Conservation (phyloP, 2,329 filamentous ascomycete genomes). For the Didymella pomorum region DNA sequence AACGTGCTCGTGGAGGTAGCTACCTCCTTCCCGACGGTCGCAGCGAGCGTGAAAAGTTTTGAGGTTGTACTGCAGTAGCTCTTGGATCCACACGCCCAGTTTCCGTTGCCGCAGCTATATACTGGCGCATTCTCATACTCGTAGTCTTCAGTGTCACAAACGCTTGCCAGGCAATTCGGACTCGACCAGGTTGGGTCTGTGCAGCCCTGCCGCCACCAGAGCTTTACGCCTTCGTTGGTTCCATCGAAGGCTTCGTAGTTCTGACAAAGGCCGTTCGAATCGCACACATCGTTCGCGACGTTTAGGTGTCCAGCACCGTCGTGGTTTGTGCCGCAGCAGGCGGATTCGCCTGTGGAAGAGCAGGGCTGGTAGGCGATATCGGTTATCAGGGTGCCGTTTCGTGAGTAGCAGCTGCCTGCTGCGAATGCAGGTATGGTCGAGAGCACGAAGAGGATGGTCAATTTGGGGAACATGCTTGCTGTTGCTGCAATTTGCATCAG, state of each 20-base stretch:
- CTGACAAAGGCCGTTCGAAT: slow-evolving; percentile 23
- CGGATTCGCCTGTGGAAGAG: slow-evolving; percentile 8
- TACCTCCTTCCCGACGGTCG: not conserved
- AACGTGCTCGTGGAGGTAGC: not conserved
- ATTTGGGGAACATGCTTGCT: not conserved
- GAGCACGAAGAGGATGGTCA: not conserved
- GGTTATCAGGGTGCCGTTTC: slow-evolving; percentile 18
- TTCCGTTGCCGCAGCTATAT: slow-evolving; percentile 8
- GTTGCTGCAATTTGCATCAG: not conserved
- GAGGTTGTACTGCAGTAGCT: not conserved
- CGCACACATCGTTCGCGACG: slow-evolving; percentile 23
- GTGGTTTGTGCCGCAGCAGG: slow-evolving; percentile 23
- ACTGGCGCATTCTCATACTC: slow-evolving; percentile 18
- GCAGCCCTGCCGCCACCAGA: slow-evolving; percentile 28
- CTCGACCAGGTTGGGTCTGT: slow-evolving; percentile 29
- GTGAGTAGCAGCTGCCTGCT: slow-evolving; percentile 18
- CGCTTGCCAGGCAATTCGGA: slow-evolving; percentile 22
- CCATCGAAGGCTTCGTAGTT: slow-evolving; percentile 22
- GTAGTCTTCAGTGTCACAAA: slow-evolving; percentile 11
- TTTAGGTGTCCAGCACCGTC: slow-evolving; percentile 12
- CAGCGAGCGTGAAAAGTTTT: not conserved
- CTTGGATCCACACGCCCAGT: slow-evolving; percentile 17
- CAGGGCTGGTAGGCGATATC: slow-evolving; percentile 20
- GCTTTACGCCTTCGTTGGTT: slow-evolving; percentile 10
- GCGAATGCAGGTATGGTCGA: not conserved